Base-by-base conservation (phyloP, 306 rosid species). In the Quercus variabilis region DNA sequence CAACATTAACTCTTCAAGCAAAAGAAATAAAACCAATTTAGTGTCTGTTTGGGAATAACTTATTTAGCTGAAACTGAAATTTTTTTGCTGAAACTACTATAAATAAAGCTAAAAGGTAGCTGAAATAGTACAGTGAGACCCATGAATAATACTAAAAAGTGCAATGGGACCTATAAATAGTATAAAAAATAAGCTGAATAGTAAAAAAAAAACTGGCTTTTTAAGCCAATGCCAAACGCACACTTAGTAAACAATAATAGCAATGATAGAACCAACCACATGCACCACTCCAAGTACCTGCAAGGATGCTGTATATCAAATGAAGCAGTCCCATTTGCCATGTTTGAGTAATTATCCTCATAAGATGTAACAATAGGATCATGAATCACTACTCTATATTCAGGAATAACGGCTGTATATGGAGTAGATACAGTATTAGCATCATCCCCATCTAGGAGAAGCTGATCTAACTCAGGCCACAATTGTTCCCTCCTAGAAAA, bases 271-370 rank as follows among this genome's bases (percentile, higher is more conserved):
- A 82, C 69, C 58, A 71, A 77, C 35, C 46, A 69, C 51, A 64
- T 58, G 78, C 49, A 86, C 26, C 77, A 73, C 72, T 74, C 64
- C 7, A 71, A 38, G 69, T 57, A 93, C 97, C 97, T 91, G 95
- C 98, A 93, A 57, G 98, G 97, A 88, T 91, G 93, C 70, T 93
- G 98, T 80, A 91, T 85, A 84, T 91, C 97, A 82, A 78, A 88
- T 21, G 79, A 79, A 69, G 87, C 81, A 79, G 87, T 88, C 85
- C 94, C 95, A 80, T 93, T 93, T 73, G 90, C 86, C 79, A 57
- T 25, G 38, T 55, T 87, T 31, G 23, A 82, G 78, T 80, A 35
- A 71, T 76, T 88, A 65, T 87, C 90, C 76, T 74, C 71, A 38
- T 56, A 57, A 63, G 86, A 55, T 55, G 89, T 68, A 74, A 56